Conservation (phyloP, 495 filamentous ascomycete genomes). For the Daldinia concentrica region DNA sequence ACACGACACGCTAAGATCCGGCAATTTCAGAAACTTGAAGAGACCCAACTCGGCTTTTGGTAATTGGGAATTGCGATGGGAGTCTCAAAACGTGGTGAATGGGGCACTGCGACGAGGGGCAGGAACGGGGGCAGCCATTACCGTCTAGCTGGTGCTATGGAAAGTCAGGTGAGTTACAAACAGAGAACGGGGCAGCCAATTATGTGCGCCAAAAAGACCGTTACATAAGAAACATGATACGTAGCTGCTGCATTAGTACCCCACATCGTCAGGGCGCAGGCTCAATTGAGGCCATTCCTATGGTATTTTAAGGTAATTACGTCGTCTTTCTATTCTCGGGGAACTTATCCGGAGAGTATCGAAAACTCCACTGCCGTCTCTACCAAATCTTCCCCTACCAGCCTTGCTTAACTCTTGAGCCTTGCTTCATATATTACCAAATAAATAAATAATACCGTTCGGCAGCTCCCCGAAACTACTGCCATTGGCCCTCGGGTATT, state of each 20-base stretch:
- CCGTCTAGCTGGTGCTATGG: constrained; percentile 34
- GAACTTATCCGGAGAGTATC: constrained; percentile 23
- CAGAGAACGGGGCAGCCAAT: constrained; percentile 31
- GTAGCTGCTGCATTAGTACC: neutral
- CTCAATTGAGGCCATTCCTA: constrained; percentile 1
- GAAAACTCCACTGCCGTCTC: constrained; percentile 32
- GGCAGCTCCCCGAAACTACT: constrained; percentile 20
- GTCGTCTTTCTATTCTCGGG: constrained; percentile 8
- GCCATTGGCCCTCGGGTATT: constrained; percentile 9
- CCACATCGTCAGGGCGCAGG: constrained; percentile 2
- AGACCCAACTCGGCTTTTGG: constrained; percentile 25
- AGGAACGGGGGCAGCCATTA: constrained; percentile 26
- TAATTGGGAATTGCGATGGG: constrained; percentile 16
- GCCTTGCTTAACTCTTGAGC: constrained; percentile 20
- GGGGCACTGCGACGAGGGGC: constrained; percentile 6
- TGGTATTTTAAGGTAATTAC: constrained; percentile 1
- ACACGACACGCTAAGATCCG: constrained; percentile 26
- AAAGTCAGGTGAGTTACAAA: constrained; percentile 39
- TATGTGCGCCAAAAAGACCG: neutral
- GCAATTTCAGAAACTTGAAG: constrained; percentile 27
- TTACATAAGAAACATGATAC: constrained; percentile 33
- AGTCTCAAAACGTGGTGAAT: constrained; percentile 37
- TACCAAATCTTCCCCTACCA: constrained; percentile 24
- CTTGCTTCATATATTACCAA: constrained; percentile 20
- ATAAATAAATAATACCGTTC: constrained; percentile 13